Evolutionary conservation across 225 moss, liverwort and hornwort species (phyloP).

Genomic region (Climacium dendroides): DNA sequence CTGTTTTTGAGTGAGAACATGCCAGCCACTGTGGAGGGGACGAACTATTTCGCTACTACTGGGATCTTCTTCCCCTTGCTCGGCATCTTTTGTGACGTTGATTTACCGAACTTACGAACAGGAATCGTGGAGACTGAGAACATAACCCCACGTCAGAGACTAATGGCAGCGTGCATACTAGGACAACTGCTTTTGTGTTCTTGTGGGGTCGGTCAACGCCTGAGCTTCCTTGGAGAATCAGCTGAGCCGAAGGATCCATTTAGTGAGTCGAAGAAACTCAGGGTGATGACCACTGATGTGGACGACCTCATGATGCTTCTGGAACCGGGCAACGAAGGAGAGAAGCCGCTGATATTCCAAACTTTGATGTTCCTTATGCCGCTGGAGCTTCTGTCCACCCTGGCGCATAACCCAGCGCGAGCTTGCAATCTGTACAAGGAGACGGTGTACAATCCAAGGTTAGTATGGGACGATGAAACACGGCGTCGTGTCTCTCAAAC

Average conservation of each 20-base stretch:
- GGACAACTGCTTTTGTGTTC: conserved; percentile 80
- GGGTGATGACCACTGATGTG: conserved; percentile 74
- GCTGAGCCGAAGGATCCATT: conserved; percentile 40
- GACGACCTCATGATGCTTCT: conserved; percentile 75
- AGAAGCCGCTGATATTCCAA: conserved; percentile 61
- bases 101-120: conserved; percentile 53
- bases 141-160: conserved; percentile 22
- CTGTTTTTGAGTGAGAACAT: conserved; percentile 65
- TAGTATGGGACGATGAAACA: conserved; percentile 89
- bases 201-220: conserved; percentile 68
- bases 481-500: conserved; percentile 39
- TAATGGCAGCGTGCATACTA: conserved; percentile 65
- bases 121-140: conserved; percentile 16
- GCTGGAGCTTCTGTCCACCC: conserved; percentile 71
- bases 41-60: conserved; percentile 53
- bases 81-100: conserved; percentile 56
- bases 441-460: conserved; percentile 55
- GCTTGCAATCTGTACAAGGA: conserved; percentile 66
- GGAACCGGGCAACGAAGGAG: conserved; percentile 45
- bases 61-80: conserved; percentile 74
- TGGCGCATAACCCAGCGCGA: conserved; percentile 69
- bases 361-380: conserved; percentile 72
- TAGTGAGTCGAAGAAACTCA: conserved; percentile 29
- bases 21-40: conserved; percentile 52
- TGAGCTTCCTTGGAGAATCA: conserved; percentile 63